These are phyloP conservation scores for Adiantum capillusveneris DNA, from an alignment of 75 land plant species.

Conservation along the genomic window DNA sequence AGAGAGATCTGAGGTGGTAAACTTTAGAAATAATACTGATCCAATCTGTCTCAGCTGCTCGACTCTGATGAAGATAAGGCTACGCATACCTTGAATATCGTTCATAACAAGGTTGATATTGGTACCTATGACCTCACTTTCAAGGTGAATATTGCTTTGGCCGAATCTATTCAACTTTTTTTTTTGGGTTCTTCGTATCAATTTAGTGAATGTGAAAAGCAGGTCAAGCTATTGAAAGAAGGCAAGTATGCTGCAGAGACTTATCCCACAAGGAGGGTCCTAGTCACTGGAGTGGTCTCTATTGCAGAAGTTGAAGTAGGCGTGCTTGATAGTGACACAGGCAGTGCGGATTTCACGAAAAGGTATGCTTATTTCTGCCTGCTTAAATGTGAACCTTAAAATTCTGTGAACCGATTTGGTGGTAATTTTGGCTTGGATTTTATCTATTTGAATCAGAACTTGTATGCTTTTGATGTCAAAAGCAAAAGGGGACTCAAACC, in stretches of 20 bases:
- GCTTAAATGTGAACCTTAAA: too few species aligned
- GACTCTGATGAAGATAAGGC: conserved; percentile 25
- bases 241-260: conserved; percentile 43
- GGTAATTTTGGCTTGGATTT: not conserved
- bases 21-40: too few species aligned
- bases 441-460: conserved; percentile 6
- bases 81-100: conserved; percentile 30
- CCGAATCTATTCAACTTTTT: not conserved
- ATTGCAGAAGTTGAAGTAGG: conserved; percentile 56
- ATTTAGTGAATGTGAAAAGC: conserved; percentile 23
- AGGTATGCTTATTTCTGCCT: conserved; percentile 38
- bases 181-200: not conserved
- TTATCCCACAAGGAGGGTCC: conserved; percentile 22
- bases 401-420: not conserved
- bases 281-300: conserved; percentile 47
- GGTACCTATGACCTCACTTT: conserved; percentile 58
- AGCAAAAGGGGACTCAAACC: too few species aligned
- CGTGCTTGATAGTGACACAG: conserved; percentile 69
- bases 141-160: conserved; percentile 33
- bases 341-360: conserved; percentile 36
- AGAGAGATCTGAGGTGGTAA: too few species aligned
- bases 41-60: conserved; percentile 40
- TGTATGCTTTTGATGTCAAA: too few species aligned
- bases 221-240: conserved; percentile 34
- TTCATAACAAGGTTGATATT: conserved; percentile 40